These are phyloP conservation scores for Discostella stelligera DNA, from an alignment of 352 stramenopile species.

Conservation along the genomic window DNA sequence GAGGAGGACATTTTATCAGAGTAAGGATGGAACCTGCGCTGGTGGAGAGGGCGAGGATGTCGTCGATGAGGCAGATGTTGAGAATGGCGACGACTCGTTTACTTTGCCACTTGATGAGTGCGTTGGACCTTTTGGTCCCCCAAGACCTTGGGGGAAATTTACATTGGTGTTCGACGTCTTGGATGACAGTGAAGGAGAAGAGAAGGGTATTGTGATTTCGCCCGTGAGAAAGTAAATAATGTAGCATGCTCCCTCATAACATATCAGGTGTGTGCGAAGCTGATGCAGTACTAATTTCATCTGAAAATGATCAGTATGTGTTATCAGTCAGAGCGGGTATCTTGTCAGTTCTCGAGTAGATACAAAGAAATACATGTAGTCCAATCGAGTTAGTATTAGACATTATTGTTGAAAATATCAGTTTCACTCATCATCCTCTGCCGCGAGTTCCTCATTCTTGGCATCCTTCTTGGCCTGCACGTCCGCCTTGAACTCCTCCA, in stretches of 20 bases:
- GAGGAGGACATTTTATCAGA: slow-evolving; percentile 38
- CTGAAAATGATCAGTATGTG: too few species aligned
- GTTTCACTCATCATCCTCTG: slow-evolving; percentile 71
- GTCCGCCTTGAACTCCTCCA: slow-evolving; percentile 92
- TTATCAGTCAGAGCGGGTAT: too few species aligned
- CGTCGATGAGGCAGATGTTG: not conserved
- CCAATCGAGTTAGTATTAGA: slow-evolving; percentile 3
- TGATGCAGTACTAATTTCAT: too few species aligned
- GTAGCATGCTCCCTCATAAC: too few species aligned
- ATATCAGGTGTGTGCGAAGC: too few species aligned
- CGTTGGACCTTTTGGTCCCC: slow-evolving; percentile 69
- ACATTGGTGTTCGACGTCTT: slow-evolving; percentile 19
- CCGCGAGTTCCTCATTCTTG: slow-evolving; percentile 91
- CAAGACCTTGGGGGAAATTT: slow-evolving; percentile 73
- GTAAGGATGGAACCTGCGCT: slow-evolving; percentile 36
- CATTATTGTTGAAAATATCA: slow-evolving; percentile 8
- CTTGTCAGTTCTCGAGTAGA: too few species aligned
- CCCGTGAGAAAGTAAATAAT: too few species aligned
- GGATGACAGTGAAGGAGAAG: too few species aligned
- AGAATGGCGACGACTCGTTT: slow-evolving; percentile 47
- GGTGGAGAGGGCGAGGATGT: slow-evolving; percentile 2
- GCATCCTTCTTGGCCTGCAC: slow-evolving; percentile 97
- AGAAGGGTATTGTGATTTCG: too few species aligned
- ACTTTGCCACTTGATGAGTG: slow-evolving; percentile 60
- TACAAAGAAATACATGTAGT: not conserved